phyloP scores from a whole-genome alignment of 371 early-diverging fungal species.

The Zychaea mexicana region DNA sequence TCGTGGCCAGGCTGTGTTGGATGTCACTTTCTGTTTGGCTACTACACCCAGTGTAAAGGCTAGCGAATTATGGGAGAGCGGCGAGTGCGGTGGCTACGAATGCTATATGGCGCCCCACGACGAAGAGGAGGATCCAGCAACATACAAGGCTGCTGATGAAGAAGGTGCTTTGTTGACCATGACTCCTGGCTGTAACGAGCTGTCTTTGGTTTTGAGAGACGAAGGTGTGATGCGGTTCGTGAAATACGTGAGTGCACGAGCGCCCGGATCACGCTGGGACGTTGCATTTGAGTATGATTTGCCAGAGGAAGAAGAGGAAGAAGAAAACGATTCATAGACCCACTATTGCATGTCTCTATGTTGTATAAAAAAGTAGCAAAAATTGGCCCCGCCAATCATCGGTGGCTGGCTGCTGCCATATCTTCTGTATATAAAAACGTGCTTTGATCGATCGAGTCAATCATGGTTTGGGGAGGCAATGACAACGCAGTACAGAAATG shows the following conservation, averaged over 20 bases:
- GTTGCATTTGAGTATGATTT: slow-evolving; percentile 69
- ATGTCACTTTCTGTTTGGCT: slow-evolving; percentile 59
- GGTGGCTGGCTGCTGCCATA: too few relatives aligned
- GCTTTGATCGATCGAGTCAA: too few relatives aligned
- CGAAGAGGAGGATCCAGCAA: slow-evolving; percentile 70
- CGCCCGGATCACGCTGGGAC: slow-evolving; percentile 76
- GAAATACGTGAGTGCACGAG: slow-evolving; percentile 75
- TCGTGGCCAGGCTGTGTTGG: slow-evolving; percentile 49
- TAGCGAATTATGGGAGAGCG: slow-evolving; percentile 52
- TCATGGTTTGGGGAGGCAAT: slow-evolving; percentile 67
- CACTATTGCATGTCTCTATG: neutral
- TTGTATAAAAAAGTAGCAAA: neutral
- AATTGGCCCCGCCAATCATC: too few relatives aligned
- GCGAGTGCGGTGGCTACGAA: slow-evolving; percentile 76
- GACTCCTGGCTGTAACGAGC: slow-evolving; percentile 63
- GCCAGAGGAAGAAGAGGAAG: slow-evolving; percentile 31
- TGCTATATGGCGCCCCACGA: slow-evolving; percentile 75
- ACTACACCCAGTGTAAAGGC: slow-evolving; percentile 20
- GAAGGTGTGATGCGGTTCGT: slow-evolving; percentile 74
- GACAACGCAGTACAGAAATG: slow-evolving; percentile 57
- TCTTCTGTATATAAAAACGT: too few relatives aligned
- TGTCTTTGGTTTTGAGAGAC: slow-evolving; percentile 69
- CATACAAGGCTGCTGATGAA: slow-evolving; percentile 62
- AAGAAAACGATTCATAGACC: slow-evolving; percentile 12
- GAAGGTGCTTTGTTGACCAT: slow-evolving; percentile 72